These are phyloP conservation scores for Pyrenochaeta sp. DNA, from an alignment of 2,329 filamentous ascomycete genomes.

Conservation along the genomic window DNA sequence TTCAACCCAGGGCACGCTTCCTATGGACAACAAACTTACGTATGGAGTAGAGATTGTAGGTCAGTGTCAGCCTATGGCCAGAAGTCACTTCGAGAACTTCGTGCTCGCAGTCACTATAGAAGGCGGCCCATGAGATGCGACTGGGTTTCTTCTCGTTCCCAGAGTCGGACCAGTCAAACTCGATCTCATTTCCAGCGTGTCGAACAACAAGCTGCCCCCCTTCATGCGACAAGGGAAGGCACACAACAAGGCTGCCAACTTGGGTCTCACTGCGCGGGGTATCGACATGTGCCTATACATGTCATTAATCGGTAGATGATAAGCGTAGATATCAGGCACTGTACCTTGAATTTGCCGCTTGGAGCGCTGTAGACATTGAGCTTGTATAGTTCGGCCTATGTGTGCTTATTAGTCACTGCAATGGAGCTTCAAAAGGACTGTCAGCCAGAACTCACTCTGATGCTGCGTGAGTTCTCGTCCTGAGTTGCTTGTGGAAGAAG, in stretches of 20 bases:
- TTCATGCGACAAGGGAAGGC: conserved; percentile 51
- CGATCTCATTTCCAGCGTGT: conserved; percentile 46
- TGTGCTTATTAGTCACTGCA: too few relatives aligned
- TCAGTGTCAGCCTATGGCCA: conserved; percentile 62
- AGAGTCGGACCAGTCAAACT: conserved; percentile 53
- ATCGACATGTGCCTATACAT: conserved; percentile 62
- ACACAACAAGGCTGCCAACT: conserved; percentile 64
- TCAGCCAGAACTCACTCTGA: too few relatives aligned
- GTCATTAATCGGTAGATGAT: conserved; percentile 61
- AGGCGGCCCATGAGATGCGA: conserved; percentile 58
- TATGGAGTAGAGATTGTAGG: conserved; percentile 68
- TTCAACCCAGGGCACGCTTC: too few relatives aligned
- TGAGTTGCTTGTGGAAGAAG: conserved; percentile 47
- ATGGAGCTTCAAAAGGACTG: too few relatives aligned
- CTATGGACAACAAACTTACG: too few relatives aligned
- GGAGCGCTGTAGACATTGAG: conserved; percentile 54
- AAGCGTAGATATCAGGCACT: conserved; percentile 59
- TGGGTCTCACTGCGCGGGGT: conserved; percentile 59
- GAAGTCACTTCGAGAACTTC: conserved; percentile 58
- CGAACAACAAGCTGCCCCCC: conserved; percentile 56
- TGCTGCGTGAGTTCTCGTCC: conserved; percentile 24
- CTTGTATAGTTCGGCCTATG: conserved; percentile 67
- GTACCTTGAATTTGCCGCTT: not conserved
- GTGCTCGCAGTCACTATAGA: conserved; percentile 62
- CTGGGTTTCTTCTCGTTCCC: not conserved